Conservation (phyloP, 345 rosid species). For the Euphorbia lathyris region DNA sequence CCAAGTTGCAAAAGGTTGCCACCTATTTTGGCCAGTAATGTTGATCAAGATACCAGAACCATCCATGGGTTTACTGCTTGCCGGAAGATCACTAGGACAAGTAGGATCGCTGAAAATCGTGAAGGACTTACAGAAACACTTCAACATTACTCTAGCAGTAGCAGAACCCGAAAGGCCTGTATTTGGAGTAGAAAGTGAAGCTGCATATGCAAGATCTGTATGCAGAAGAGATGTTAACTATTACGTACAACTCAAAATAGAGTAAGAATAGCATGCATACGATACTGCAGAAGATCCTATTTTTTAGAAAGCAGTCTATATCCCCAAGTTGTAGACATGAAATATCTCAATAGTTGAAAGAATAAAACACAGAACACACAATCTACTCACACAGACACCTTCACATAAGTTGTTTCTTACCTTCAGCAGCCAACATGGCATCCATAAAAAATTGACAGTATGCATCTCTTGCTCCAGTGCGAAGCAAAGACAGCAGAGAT, state of each 20-base stretch:
- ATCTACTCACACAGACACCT: not conserved
- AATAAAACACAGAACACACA: slow-evolving; percentile 2
- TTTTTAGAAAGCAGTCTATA: not conserved
- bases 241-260: not conserved
- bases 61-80: slow-evolving; percentile 50
- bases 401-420: slow-evolving; percentile 28
- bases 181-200: slow-evolving; percentile 36
- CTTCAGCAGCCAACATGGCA: slow-evolving; percentile 66
- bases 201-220: slow-evolving; percentile 59
- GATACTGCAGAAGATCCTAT: not conserved
- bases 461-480: slow-evolving; percentile 70
- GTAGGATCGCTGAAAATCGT: slow-evolving; percentile 45
- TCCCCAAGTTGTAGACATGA: not conserved
- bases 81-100: slow-evolving; percentile 65
- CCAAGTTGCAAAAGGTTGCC: slow-evolving; percentile 84
- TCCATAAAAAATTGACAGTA: slow-evolving; percentile 73
- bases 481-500: slow-evolving; percentile 77
- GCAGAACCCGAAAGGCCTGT: slow-evolving; percentile 28
- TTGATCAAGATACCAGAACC: slow-evolving; percentile 68
- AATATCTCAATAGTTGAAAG: slow-evolving; percentile 5
- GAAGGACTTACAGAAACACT: slow-evolving; percentile 66
- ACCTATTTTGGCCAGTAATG: slow-evolving; percentile 53
- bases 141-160: slow-evolving; percentile 33
- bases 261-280: slow-evolving; percentile 2
- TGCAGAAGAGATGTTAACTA: slow-evolving; percentile 17